Conservation (phyloP, 306 rosid genomes). For the Pueraria montana region DNA sequence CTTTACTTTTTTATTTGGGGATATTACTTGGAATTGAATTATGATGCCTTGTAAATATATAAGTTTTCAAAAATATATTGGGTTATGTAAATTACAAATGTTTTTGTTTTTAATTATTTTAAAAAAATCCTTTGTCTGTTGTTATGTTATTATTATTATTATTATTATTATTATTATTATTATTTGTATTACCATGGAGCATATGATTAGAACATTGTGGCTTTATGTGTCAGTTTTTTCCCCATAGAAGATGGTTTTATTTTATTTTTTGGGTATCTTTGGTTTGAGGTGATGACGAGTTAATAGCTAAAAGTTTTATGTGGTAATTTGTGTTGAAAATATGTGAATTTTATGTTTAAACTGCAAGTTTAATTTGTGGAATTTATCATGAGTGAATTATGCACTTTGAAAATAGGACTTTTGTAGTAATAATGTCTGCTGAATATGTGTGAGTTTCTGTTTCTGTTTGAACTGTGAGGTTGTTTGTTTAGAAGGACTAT, state of each 20-base stretch:
- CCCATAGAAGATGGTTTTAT: neutral
- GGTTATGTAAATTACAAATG: neutral
- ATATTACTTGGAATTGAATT: neutral
- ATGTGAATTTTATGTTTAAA: neutral
- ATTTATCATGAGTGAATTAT: neutral
- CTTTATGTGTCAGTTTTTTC: neutral
- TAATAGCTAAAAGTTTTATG: neutral
- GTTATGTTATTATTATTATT: neutral
- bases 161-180: too few relatives aligned
- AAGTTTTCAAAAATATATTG: neutral
- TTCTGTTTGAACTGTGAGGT: too few relatives aligned
- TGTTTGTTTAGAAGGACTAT: neutral
- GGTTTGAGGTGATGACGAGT: neutral
- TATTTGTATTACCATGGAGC: neutral
- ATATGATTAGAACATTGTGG: constrained; percentile 2
- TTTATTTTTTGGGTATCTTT: neutral
- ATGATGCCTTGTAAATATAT: neutral
- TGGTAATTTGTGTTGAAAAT: neutral
- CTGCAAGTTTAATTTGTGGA: neutral
- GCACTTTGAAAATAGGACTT: neutral
- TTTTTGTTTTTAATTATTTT: neutral
- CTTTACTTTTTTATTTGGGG: neutral
- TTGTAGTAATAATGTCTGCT: too few relatives aligned
- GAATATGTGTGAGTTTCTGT: too few relatives aligned
- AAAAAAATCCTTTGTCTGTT: neutral